Conservation (phyloP, 345 rosid species). For the Stellera chamaejasme region DNA sequence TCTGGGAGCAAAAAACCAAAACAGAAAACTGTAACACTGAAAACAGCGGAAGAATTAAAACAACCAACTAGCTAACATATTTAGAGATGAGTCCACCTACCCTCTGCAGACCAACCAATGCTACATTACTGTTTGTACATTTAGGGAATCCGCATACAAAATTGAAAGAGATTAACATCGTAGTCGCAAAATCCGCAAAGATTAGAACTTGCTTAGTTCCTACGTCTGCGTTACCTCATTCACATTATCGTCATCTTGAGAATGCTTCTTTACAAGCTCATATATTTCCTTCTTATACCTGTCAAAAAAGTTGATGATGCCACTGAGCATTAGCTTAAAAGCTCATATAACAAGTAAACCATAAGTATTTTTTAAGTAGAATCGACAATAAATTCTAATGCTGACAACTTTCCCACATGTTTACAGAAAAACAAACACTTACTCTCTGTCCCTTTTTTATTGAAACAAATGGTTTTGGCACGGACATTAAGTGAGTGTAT, state of each 20-base stretch:
- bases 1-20: too few relatives aligned
- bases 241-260: conserved; percentile 54
- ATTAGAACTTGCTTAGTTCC: background rate
- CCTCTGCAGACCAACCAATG: too few relatives aligned
- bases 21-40: too few relatives aligned
- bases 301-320: conserved; percentile 14
- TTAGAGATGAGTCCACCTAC: background rate
- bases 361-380: background rate
- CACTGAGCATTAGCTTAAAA: background rate
- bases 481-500: too few relatives aligned
- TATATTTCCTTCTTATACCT: conserved; percentile 80
- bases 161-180: background rate
- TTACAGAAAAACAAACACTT: background rate
- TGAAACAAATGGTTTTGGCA: background rate
- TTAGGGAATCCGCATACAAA: background rate
- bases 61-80: background rate
- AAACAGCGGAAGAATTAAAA: too few relatives aligned
- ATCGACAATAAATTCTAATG: background rate
- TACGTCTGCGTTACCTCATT: conserved; percentile 44
- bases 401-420: background rate
- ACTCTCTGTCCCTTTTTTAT: background rate
- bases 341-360: background rate
- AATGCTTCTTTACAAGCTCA: conserved; percentile 74
- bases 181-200: background rate
- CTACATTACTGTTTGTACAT: too few relatives aligned